Evolutionary conservation across 2,329 filamentous ascomycete genomes (phyloP).

Genomic region (Alternaria incomplexa): DNA sequence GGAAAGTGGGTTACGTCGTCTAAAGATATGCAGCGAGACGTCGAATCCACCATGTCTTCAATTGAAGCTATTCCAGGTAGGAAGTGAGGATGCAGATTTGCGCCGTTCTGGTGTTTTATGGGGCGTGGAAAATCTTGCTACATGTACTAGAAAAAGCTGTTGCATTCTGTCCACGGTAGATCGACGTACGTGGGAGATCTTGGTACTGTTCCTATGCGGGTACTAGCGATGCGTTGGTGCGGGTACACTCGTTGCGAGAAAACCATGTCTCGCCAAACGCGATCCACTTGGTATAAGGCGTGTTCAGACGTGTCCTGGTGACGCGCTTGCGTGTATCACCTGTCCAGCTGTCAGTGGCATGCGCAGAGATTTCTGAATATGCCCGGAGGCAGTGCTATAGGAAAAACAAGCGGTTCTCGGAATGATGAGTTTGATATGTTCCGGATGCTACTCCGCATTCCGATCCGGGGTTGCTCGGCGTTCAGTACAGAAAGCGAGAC

Average conservation of each 20-base stretch:
- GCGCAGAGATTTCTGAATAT: not conserved
- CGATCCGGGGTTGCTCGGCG: not conserved
- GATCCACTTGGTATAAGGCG: conserved; percentile 7
- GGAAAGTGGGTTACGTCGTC: not conserved
- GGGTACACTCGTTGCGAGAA: not conserved
- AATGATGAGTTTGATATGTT: not conserved
- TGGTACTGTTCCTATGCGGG: conserved; percentile 4
- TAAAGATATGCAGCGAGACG: not conserved
- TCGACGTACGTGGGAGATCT: conserved; percentile 1
- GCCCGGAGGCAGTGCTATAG: not conserved
- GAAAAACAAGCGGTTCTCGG: not conserved
- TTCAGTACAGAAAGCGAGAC: not conserved
- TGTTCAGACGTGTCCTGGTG: not conserved
- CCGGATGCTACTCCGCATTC: not conserved
- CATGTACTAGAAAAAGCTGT: not conserved
- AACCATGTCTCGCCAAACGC: not conserved
- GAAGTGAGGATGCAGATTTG: not conserved
- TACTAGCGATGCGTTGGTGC: not conserved
- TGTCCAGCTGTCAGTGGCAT: not conserved
- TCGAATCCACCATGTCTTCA: not conserved
- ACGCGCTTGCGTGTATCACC: conserved; percentile 2
- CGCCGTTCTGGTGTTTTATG: not conserved
- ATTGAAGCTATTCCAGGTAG: not conserved
- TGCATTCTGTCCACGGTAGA: conserved; percentile 1
- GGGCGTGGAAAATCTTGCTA: not conserved